Evolutionary conservation across 768 basidiomycete genomes (phyloP), one percentile per base, ranked within the genome.

Genomic region (Dictyophora rubrovolvata): DNA sequence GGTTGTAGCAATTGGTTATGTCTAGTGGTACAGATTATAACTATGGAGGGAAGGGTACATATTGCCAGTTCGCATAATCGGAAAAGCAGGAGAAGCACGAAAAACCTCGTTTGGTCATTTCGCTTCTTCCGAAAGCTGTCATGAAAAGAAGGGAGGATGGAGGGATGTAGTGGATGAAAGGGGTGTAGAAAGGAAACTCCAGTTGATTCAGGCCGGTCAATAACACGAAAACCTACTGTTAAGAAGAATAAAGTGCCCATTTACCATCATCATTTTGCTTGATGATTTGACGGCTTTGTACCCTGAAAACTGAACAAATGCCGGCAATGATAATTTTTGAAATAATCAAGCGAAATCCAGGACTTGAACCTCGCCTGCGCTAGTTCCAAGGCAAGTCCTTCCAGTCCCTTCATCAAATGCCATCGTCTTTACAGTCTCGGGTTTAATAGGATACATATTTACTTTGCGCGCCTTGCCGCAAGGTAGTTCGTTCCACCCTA

Each of bases 341-440:
- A 14, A 14, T 42, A 5, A 42, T 59, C 37, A 59, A 33, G 50
- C 50, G 35, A 59, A 59, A 59, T 59, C 57, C 21, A 59, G 42
- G 11, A 59, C 57, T 37, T 59, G 57, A 20, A 59, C 49, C 49
- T 59, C 57, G 17, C 57, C 57, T 20, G n/a, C 50, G 35, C 57
- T 48, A 23, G 50, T 59, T 22, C 57, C 57, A 6, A 59, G 48
- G n/a, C 57, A 59, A 18, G 49, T 59, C 33, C 57, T 22, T 35
- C 57, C 57, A 10, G 57, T 59, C 10, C 57, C 57, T 51, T 59
- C 57, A 23, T 59, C 57, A 33, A 59, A 59, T 10, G 57, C 57
- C 6, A 59, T 47, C 10, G 48, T 23, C 20, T 59, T 59, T 18
- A 59, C 57, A 5, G 50, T 36, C 9, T 59, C 57, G 50, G 36